Percentiles rank a stretch among this genome's conserved stretches.
Evolutionary conservation across 768 basidiomycete genomes (phyloP).

Genomic region (Leccinum fibrillosum): DNA sequence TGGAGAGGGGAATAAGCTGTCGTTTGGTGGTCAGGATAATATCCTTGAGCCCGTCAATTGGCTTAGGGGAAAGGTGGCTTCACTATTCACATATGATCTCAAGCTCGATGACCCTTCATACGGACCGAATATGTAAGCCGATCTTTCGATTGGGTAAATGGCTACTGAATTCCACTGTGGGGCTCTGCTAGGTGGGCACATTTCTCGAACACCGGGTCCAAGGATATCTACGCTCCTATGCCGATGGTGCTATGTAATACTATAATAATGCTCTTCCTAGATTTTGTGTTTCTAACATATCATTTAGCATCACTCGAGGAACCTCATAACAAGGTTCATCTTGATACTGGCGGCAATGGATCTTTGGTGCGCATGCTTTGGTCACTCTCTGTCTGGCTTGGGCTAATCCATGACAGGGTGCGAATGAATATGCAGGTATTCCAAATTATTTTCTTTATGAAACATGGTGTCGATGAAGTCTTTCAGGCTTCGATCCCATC

Average conservation of each 20-base stretch:
- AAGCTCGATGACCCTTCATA: conserved; percentile 9
- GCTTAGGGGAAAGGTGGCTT: conserved; percentile 16
- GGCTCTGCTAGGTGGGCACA: conserved; percentile 18
- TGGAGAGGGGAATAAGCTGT: neutral
- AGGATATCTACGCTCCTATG: conserved; percentile 2
- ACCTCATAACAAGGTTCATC: conserved; percentile 17
- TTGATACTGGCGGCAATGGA: conserved; percentile 15
- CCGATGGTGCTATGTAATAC: conserved; percentile 1
- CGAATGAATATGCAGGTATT: conserved; percentile 21
- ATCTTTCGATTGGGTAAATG: neutral
- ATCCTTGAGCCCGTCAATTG: conserved; percentile 3
- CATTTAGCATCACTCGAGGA: conserved; percentile 17
- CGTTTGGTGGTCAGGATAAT: neutral
- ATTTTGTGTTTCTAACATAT: neutral
- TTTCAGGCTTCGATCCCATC: conserved; percentile 16
- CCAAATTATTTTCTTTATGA: neutral
- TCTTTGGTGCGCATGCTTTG: conserved; percentile 14
- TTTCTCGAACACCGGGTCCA: conserved; percentile 4
- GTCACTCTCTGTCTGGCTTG: too few relatives aligned
- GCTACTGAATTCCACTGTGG: neutral
- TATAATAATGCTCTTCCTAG: neutral
- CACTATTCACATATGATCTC: conserved; percentile 14
- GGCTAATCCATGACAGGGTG: conserved; percentile 5
- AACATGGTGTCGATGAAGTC: neutral
- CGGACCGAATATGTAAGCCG: conserved; percentile 15